A percentile compares a stretch with the other conserved stretches of the same genome.
phyloP scores from a whole-genome alignment of 2,329 filamentous ascomycete species.

The Beauveria caledonica region DNA sequence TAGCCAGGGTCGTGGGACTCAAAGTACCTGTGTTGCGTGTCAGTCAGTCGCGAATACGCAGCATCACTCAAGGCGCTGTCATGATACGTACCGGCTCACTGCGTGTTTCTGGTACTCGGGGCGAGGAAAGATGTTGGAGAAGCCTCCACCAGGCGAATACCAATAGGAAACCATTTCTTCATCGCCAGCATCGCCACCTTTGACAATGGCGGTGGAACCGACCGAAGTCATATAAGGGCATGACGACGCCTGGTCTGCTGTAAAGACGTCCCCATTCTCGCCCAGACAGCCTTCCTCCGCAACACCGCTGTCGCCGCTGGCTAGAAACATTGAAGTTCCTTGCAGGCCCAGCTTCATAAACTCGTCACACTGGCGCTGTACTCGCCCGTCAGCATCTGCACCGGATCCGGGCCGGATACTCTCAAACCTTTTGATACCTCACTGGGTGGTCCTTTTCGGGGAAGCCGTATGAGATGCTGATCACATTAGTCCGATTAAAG shows the following conservation, averaged over 20 bases:
- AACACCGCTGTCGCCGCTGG: constrained; percentile 33
- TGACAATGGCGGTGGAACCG: constrained; percentile 39
- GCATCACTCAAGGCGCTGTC: no score
- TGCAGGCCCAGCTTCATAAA: constrained; percentile 39
- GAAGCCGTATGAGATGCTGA: constrained; percentile 39
- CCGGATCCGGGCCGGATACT: not conserved
- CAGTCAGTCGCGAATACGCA: not conserved
- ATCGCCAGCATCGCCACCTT: constrained; percentile 34
- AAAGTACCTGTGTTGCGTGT: constrained; percentile 22
- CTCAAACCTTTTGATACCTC: constrained; percentile 29
- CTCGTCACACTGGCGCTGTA: constrained; percentile 31
- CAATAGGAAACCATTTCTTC: constrained; percentile 35
- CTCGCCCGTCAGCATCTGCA: not conserved
- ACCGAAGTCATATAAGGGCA: constrained; percentile 40
- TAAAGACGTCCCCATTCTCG: constrained; percentile 16
- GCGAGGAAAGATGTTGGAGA: constrained; percentile 33
- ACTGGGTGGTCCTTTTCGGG: constrained; percentile 37
- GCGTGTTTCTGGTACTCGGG: constrained; percentile 38
- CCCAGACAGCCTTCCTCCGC: constrained; percentile 18
- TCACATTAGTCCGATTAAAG: constrained; percentile 18
- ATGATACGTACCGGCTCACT: constrained; percentile 24
- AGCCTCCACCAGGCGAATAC: constrained; percentile 26
- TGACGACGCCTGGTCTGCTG: constrained; percentile 29
- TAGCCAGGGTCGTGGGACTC: constrained; percentile 29
- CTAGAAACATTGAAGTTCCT: constrained; percentile 32